Percentiles rank a stretch among this genome's conserved stretches.
These are phyloP conservation scores for Pisolithus orientalis DNA, from an alignment of 768 basidiomycete genomes.

Conservation along the genomic window DNA sequence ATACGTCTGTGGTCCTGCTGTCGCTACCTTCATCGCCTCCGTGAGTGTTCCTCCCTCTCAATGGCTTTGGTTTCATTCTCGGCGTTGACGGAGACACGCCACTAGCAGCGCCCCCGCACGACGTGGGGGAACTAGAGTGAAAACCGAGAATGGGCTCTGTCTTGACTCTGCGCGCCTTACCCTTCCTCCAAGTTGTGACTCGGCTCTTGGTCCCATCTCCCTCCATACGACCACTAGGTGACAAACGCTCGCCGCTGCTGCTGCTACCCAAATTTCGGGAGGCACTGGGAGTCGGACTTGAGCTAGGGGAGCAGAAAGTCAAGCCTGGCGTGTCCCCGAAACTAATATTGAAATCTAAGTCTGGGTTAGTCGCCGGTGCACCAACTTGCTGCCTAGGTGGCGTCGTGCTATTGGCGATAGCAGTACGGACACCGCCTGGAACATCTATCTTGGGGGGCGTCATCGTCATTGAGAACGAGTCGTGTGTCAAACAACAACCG, in stretches of 20 bases:
- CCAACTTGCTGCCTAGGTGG: not conserved
- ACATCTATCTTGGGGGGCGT: not conserved
- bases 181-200: not conserved
- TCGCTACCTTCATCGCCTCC: not conserved
- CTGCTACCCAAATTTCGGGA: conserved; percentile 13
- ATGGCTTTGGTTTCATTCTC: not conserved
- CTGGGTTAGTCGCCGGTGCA: conserved; percentile 8
- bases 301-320: conserved; percentile 12
- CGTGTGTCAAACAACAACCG: not conserved
- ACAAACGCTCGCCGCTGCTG: conserved; percentile 2
- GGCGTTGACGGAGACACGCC: not conserved
- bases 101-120: not conserved
- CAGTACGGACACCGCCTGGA: not conserved
- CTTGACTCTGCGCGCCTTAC: conserved; percentile 2
- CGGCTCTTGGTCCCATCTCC: conserved; percentile 11
- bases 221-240: conserved; percentile 4
- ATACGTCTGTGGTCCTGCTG: not conserved
- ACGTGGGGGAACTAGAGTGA: not conserved
- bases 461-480: not conserved
- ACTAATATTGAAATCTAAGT: conserved; percentile 14
- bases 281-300: conserved; percentile 10
- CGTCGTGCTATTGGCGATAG: not conserved
- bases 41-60: not conserved
- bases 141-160: conserved; percentile 8
- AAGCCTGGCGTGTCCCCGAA: conserved; percentile 7